phyloP scores from a whole-genome alignment of 1,139 yeast genomes.

The Suhomyces taliae region DNA sequence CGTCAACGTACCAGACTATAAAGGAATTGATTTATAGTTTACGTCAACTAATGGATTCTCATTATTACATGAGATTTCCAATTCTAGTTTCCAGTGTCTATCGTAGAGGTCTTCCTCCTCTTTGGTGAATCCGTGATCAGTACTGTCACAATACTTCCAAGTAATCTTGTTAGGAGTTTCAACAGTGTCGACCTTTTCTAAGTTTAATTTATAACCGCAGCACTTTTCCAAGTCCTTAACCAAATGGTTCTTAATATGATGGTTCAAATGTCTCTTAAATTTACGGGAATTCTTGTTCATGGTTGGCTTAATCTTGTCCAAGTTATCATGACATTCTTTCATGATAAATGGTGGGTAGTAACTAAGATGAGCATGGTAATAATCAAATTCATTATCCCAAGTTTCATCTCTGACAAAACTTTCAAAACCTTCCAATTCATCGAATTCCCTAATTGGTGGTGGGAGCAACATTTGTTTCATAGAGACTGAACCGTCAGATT shows the following conservation, averaged over 20 bases:
- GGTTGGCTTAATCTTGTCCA: constrained; percentile 72
- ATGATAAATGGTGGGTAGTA: constrained; percentile 75
- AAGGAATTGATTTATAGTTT: constrained; percentile 51
- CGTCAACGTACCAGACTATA: neutral
- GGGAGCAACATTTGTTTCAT: constrained; percentile 34
- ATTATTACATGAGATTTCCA: constrained; percentile 58
- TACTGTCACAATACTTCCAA: constrained; percentile 56
- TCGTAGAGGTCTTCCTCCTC: constrained; percentile 45
- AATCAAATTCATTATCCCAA: constrained; percentile 73
- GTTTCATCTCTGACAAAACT: constrained; percentile 67
- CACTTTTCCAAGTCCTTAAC: constrained; percentile 63
- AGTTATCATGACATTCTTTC: constrained; percentile 65
- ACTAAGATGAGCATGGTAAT: constrained; percentile 62
- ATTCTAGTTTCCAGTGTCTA: constrained; percentile 59
- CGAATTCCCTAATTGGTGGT: constrained; percentile 54
- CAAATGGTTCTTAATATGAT: constrained; percentile 71
- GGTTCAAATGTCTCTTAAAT: constrained; percentile 72
- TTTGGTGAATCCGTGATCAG: constrained; percentile 54
- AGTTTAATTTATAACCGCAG: constrained; percentile 57
- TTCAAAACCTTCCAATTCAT: constrained; percentile 63
- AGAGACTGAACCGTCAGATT: constrained; percentile 27
- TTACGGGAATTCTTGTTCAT: constrained; percentile 70
- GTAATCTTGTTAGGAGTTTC: constrained; percentile 43
- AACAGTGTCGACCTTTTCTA: constrained; percentile 49
- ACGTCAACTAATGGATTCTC: constrained; percentile 63